Evolutionary conservation across 2,329 filamentous ascomycete species (phyloP), one percentile per base, ranked within the genome.

Genomic region (Penicillium sp.): DNA sequence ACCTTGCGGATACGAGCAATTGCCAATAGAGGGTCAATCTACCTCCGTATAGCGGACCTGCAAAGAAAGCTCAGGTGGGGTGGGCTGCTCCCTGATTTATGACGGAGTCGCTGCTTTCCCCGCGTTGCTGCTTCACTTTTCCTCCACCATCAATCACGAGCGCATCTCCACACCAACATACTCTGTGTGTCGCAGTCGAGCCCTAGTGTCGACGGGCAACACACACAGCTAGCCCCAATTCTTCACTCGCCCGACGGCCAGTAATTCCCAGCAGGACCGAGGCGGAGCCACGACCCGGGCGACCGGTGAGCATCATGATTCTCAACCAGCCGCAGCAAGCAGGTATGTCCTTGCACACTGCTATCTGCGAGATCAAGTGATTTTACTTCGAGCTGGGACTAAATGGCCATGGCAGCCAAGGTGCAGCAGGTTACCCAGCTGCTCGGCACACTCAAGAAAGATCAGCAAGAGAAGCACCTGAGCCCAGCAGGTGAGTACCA

Each of bases 351-450:
- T 22, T 28, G 17, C 28, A 20, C 25, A 25, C 20, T 12, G 14
- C 10, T 31, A 7, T 45, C 35, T 17, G 20, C 20, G 22, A 7
- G 11, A 22, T 12, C 22, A 25, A 6, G 28, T 4, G 12, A 20
- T 31, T 7, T n/a, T 14, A 22, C 17, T 17, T 11, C 20, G 11
- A 22, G 35, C 12, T 8, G 15, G 3, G 28, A 48, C 35, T 52
- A 48, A 50, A 15, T 17, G 17, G n/a, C 1, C 11, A 28, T 39
- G 57, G 61, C 69, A 91, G 84, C 81, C 60, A 92, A 93, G 77
- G 81, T 89, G 58, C 80, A 85, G 59, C 85, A 90, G 56, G 89
- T 94, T 42, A 86, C 82, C 15, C 79, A 81, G 55, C 78, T 95
- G 15, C 77, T 95, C 64, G 77, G 82, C 42, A 82, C 82, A 45